phyloP scores from a whole-genome alignment of 2,329 filamentous ascomycete species.

The Diaporthe humulicola region DNA sequence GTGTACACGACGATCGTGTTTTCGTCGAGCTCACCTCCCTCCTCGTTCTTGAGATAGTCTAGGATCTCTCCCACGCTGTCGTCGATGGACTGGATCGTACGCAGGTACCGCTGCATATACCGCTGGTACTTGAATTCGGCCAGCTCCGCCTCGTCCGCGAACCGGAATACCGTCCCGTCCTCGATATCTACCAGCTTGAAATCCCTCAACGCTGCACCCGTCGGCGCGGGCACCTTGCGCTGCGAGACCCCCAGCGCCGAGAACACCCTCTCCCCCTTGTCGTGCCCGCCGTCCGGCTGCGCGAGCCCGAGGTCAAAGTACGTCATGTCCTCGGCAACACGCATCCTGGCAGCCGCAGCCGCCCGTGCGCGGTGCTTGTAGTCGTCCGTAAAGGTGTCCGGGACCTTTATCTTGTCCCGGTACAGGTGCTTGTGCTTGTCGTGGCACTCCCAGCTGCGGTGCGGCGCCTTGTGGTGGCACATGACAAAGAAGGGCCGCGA shows the following conservation, averaged over 20 bases:
- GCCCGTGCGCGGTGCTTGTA: slow-evolving; percentile 66
- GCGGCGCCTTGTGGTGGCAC: slow-evolving; percentile 70
- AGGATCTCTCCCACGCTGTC: slow-evolving; percentile 65
- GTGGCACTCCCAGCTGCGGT: slow-evolving; percentile 65
- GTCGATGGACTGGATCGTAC: slow-evolving; percentile 65
- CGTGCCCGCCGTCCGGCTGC: slow-evolving; percentile 63
- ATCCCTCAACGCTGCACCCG: slow-evolving; percentile 42
- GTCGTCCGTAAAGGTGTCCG: slow-evolving; percentile 66
- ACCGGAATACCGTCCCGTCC: slow-evolving; percentile 60
- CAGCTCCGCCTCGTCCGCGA: slow-evolving; percentile 56
- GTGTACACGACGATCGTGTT: slow-evolving; percentile 68
- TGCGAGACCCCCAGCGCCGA: slow-evolving; percentile 43
- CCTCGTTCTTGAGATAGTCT: slow-evolving; percentile 57
- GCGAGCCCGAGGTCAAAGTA: slow-evolving; percentile 65
- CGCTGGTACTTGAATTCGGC: slow-evolving; percentile 68
- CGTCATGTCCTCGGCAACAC: slow-evolving; percentile 63
- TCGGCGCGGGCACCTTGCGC: slow-evolving; percentile 55
- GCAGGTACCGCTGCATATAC: slow-evolving; percentile 68
- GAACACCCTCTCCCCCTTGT: slow-evolving; percentile 46
- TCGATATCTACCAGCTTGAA: slow-evolving; percentile 59
- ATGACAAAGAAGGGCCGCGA: slow-evolving; percentile 65
- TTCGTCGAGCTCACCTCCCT: slow-evolving; percentile 51
- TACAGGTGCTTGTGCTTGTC: slow-evolving; percentile 63
- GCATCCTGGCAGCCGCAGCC: slow-evolving; percentile 64
- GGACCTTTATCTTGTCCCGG: slow-evolving; percentile 58